A percentile compares a stretch with the other conserved stretches of the same genome.
These are phyloP conservation scores for Azolla pinnata DNA, from an alignment of 75 land plant genomes.

Conservation along the genomic window DNA sequence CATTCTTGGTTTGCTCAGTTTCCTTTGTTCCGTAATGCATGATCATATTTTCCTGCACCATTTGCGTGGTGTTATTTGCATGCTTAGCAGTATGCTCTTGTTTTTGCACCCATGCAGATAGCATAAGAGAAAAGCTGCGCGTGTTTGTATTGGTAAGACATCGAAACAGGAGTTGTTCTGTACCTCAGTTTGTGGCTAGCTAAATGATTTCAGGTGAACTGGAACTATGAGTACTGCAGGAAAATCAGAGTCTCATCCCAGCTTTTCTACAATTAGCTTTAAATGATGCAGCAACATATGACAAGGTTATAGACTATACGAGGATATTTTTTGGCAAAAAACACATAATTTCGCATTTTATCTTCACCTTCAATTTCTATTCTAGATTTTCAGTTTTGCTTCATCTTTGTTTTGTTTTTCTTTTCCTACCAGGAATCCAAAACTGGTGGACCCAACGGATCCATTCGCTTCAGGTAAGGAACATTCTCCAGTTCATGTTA, in stretches of 20 bases:
- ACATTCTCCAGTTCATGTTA: not conserved
- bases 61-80: not conserved
- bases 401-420: not conserved
- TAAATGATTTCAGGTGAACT: not conserved
- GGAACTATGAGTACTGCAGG: slow-evolving; percentile 34
- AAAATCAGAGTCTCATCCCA: slow-evolving; percentile 61
- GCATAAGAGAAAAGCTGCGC: slow-evolving; percentile 44
- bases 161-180: not conserved
- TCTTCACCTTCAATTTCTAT: not conserved
- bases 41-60: no score
- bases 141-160: slow-evolving; percentile 41
- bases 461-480: slow-evolving; percentile 62
- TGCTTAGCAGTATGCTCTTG: not conserved
- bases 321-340: not conserved
- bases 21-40: no score
- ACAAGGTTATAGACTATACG: slow-evolving; percentile 45
- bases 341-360: not conserved
- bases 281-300: slow-evolving; percentile 85
- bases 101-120: slow-evolving; percentile 27
- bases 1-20: no score
- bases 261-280: slow-evolving; percentile 64
- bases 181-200: not conserved
- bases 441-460: slow-evolving; percentile 96
- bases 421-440: slow-evolving; percentile 56
- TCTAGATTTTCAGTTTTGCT: not conserved